These are phyloP conservation scores for Verticillium nonalfalfae DNA, from an alignment of 2,329 filamentous ascomycete species.

Conservation along the genomic window DNA sequence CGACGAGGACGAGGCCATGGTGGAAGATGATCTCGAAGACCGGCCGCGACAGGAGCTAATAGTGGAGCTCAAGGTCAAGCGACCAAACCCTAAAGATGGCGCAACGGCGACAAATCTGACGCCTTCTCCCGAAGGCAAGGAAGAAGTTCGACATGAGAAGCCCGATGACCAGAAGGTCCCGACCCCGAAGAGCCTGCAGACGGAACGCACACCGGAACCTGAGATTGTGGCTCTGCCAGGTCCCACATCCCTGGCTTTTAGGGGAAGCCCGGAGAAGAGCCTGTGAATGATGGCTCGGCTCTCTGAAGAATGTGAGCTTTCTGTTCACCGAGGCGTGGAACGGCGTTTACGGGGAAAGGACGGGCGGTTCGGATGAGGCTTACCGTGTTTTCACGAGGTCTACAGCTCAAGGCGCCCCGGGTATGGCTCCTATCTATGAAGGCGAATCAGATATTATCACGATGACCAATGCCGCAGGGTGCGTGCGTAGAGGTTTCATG, in stretches of 20 bases:
- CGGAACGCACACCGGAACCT: conserved; percentile 8
- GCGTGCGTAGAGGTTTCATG: neutral
- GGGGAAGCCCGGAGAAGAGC: conserved; percentile 56
- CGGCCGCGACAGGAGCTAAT: conserved; percentile 55
- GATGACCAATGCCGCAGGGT: neutral
- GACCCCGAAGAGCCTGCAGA: conserved; percentile 4
- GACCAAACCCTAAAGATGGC: conserved; percentile 22
- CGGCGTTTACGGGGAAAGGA: conserved; percentile 7
- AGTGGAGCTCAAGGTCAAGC: conserved; percentile 61
- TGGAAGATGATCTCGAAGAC: conserved; percentile 45
- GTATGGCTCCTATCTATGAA: neutral
- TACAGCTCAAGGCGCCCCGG: neutral
- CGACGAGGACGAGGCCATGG: conserved; percentile 51
- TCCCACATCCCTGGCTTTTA: conserved; percentile 47
- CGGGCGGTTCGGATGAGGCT: conserved; percentile 5
- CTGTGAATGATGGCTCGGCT: conserved; percentile 22
- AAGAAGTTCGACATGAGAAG: neutral
- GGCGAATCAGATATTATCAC: neutral
- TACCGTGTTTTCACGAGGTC: conserved; percentile 15
- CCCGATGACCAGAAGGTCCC: neutral
- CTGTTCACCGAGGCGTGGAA: neutral
- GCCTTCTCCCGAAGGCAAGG: conserved; percentile 3
- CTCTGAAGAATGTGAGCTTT: conserved; percentile 13
- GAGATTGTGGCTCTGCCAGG: conserved; percentile 7
- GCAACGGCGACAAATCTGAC: conserved; percentile 3